These are phyloP conservation scores for Chlamydomonas reinhardtii DNA, from an alignment of 163 green algal species.

Conservation along the genomic window DNA sequence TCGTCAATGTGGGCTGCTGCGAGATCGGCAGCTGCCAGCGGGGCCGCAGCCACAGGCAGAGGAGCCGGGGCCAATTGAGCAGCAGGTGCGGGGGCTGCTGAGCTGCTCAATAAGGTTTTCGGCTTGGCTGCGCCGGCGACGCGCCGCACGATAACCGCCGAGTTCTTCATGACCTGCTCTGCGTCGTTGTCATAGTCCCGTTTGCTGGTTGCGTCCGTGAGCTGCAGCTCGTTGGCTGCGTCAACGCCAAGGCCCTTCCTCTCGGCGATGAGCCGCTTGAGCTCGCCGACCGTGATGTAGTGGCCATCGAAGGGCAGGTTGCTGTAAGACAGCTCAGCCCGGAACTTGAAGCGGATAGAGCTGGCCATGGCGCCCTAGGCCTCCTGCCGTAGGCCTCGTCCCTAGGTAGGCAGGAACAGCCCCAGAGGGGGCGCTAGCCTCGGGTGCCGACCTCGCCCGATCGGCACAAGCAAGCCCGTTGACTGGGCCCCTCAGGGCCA, in stretches of 20 bases:
- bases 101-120: slow-evolving; percentile 27
- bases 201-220: slow-evolving; percentile 72
- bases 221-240: slow-evolving; percentile 70
- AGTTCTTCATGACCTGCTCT: slow-evolving; percentile 73
- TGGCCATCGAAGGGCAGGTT: slow-evolving; percentile 79
- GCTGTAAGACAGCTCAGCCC: slow-evolving; percentile 64
- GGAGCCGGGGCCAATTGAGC: background rate
- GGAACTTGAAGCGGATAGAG: slow-evolving; percentile 78
- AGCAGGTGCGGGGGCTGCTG: slow-evolving; percentile 19
- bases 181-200: slow-evolving; percentile 54
- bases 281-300: slow-evolving; percentile 83
- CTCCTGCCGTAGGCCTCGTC: background rate
- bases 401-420: background rate
- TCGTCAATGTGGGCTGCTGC: slow-evolving; percentile 36
- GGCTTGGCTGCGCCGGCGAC: slow-evolving; percentile 52
- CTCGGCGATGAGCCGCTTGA: slow-evolving; percentile 82
- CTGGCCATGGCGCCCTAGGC: slow-evolving; percentile 13
- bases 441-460: too few species aligned
- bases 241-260: slow-evolving; percentile 78
- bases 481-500: too few species aligned
- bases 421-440: too few species aligned
- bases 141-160: slow-evolving; percentile 76
- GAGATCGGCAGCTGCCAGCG: slow-evolving; percentile 22
- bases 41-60: background rate
- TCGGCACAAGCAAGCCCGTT: too few species aligned